A percentile compares a stretch with the other conserved stretches of the same genome.
These are phyloP conservation scores for Akanthomyces muscarius DNA, from an alignment of 2,329 filamentous ascomycete species.

Conservation along the genomic window DNA sequence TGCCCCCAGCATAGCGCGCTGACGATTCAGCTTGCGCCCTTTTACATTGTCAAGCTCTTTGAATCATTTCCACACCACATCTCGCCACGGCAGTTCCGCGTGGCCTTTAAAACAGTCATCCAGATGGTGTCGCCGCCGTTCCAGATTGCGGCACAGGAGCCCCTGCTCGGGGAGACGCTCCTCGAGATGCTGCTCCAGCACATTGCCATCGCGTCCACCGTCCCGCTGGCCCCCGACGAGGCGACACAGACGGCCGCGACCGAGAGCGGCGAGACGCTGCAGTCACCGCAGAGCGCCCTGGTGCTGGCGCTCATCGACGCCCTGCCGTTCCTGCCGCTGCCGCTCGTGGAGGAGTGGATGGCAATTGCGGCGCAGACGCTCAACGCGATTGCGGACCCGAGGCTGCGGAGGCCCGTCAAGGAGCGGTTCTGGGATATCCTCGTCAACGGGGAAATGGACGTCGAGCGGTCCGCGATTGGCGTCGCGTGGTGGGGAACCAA, in stretches of 20 bases:
- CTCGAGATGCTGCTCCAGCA: constrained; percentile 71
- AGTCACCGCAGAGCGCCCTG: constrained; percentile 78
- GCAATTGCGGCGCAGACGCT: constrained; percentile 65
- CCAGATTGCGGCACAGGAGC: constrained; percentile 66
- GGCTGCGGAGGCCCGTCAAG: constrained; percentile 61
- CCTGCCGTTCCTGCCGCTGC: constrained; percentile 67
- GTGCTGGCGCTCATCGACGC: constrained; percentile 75
- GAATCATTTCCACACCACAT: constrained; percentile 73
- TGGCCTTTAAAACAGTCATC: constrained; percentile 82
- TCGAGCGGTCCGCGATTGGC: constrained; percentile 72
- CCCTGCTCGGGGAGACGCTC: constrained; percentile 73
- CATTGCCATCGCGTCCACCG: constrained; percentile 48
- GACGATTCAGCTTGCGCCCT: constrained; percentile 68
- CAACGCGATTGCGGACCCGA: constrained; percentile 56
- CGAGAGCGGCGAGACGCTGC: constrained; percentile 28
- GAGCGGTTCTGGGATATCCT: constrained; percentile 76
- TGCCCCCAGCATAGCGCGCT: constrained; percentile 72
- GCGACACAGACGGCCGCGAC: constrained; percentile 29
- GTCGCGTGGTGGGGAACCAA: constrained; percentile 79
- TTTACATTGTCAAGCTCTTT: constrained; percentile 80
- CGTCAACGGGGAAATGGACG: constrained; percentile 80
- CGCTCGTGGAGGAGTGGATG: constrained; percentile 76
- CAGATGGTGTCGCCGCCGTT: constrained; percentile 79
- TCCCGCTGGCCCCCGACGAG: constrained; percentile 37
- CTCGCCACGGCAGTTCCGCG: constrained; percentile 78